Evolutionary conservation across 1,284 basidiomycete genomes (phyloP).

Genomic region (Trichosporon sp.): DNA sequence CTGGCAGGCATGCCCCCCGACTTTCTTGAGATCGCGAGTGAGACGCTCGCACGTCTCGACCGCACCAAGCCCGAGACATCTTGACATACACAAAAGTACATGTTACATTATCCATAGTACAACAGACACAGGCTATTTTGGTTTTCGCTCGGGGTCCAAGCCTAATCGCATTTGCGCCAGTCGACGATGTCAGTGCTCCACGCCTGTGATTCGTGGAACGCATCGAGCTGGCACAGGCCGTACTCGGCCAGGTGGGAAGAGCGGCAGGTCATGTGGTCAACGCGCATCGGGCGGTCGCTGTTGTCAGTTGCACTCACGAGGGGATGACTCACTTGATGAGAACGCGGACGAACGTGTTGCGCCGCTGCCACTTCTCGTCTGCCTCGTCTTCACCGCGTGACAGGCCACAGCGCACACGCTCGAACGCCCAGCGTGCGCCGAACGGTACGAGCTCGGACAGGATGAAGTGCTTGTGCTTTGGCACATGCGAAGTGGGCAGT

Average conservation of each 20-base stretch:
- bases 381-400: conserved; percentile 25
- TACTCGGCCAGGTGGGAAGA: conserved; percentile 54
- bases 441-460: conserved; percentile 39
- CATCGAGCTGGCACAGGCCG: conserved; percentile 60
- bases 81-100: background rate
- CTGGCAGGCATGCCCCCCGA: conserved; percentile 73
- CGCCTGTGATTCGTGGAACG: conserved; percentile 64
- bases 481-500: conserved; percentile 4
- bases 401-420: conserved; percentile 37
- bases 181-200: conserved; percentile 62
- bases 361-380: conserved; percentile 14
- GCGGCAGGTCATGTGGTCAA: conserved; percentile 53
- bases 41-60: conserved; percentile 21
- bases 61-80: background rate
- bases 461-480: conserved; percentile 28
- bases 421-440: conserved; percentile 36
- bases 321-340: conserved; percentile 38
- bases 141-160: too few species aligned
- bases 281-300: conserved; percentile 28
- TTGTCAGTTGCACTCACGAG: background rate
- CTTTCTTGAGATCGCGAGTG: conserved; percentile 33
- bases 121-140: background rate
- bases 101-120: background rate
- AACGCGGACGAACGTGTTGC: conserved; percentile 35
- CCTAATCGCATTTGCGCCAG: conserved; percentile 23